These are phyloP conservation scores for Conringia planisiliqua DNA, from an alignment of 345 rosid species.

Conservation along the genomic window DNA sequence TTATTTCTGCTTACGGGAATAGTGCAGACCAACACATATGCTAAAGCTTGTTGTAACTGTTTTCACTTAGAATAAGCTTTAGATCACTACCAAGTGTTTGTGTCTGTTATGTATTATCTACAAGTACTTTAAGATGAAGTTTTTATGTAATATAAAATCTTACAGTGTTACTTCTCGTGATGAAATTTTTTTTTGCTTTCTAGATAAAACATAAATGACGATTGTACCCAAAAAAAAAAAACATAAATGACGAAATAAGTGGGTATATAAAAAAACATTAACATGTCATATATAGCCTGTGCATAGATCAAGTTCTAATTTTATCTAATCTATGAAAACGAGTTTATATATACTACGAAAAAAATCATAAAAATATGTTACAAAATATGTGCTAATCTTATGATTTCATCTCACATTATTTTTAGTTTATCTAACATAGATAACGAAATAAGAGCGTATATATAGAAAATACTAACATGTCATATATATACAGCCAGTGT, in stretches of 20 bases:
- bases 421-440: no score
- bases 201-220: not conserved
- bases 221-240: not conserved
- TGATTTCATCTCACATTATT: no score
- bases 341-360: no score
- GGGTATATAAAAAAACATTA: not conserved
- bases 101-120: constrained; percentile 23
- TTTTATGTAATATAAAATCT: constrained; percentile 24
- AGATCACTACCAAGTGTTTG: constrained; percentile 24
- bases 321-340: no score
- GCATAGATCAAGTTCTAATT: no score
- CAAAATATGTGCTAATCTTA: no score
- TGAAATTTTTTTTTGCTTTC: not conserved
- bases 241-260: no score
- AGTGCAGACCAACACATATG: constrained; percentile 26
- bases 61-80: constrained; percentile 29
- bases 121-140: constrained; percentile 8
- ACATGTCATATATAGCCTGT: not conserved
- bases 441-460: no score
- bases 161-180: not conserved
- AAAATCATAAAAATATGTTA: no score
- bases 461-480: no score
- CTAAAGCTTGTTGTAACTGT: constrained; percentile 17
- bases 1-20: not conserved
- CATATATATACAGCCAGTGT: no score